These are phyloP conservation scores for Fraxinus sp. DNA, from an alignment of 305 asterid species.

Conservation along the genomic window DNA sequence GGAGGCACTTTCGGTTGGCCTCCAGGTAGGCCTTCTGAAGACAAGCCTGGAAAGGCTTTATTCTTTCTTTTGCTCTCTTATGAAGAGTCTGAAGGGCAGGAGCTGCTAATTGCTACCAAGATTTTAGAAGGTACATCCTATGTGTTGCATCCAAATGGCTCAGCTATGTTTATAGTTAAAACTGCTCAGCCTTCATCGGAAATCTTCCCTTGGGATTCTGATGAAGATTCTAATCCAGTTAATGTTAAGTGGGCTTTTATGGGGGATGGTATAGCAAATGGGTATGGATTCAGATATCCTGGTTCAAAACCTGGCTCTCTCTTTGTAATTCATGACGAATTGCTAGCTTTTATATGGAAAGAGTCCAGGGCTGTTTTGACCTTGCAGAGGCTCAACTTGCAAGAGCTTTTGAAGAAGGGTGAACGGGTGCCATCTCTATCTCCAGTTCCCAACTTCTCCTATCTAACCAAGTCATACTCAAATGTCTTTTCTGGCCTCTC, in stretches of 20 bases:
- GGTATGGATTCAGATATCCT: slow-evolving; percentile 88
- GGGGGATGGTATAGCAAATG: slow-evolving; percentile 88
- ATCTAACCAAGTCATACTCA: slow-evolving; percentile 75
- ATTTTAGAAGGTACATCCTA: slow-evolving; percentile 83
- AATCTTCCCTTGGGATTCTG: slow-evolving; percentile 63
- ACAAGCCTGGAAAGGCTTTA: slow-evolving; percentile 80
- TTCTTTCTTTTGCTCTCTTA: slow-evolving; percentile 75
- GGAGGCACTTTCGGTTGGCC: slow-evolving; percentile 97
- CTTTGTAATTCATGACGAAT: slow-evolving; percentile 56
- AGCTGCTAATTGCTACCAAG: slow-evolving; percentile 66
- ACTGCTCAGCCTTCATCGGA: slow-evolving; percentile 54
- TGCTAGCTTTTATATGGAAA: slow-evolving; percentile 73
- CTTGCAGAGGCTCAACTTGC: slow-evolving; percentile 70
- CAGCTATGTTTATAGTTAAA: slow-evolving; percentile 82
- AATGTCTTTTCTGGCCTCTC: slow-evolving; percentile 76
- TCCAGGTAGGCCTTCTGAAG: slow-evolving; percentile 63
- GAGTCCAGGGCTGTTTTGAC: slow-evolving; percentile 74
- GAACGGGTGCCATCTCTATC: slow-evolving; percentile 68
- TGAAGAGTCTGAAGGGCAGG: slow-evolving; percentile 66
- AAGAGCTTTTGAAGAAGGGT: slow-evolving; percentile 69
- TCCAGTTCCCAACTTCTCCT: slow-evolving; percentile 77
- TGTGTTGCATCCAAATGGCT: slow-evolving; percentile 86
- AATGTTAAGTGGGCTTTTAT: slow-evolving; percentile 52
- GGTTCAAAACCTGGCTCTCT: slow-evolving; percentile 91
- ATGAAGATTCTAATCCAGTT: slow-evolving; percentile 45